Evolutionary conservation across 768 basidiomycete species (phyloP).

Genomic region (Amanita polypyramis): DNA sequence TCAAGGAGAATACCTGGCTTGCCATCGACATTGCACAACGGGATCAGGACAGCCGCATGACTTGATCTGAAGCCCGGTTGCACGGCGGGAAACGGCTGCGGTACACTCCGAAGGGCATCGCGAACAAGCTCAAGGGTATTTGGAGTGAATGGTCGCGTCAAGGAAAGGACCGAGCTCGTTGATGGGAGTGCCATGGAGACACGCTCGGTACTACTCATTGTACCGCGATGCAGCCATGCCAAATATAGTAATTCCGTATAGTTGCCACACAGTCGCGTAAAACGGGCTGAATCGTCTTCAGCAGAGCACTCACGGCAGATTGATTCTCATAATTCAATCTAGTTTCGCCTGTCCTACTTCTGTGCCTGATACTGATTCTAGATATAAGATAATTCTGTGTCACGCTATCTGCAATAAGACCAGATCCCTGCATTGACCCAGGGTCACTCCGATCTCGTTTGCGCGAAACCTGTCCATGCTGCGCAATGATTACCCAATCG

Average conservation of each 20-base stretch:
- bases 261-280: neutral
- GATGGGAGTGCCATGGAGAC: constrained; percentile 4
- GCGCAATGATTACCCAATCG: constrained; percentile 14
- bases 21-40: constrained; percentile 63
- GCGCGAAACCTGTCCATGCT: constrained; percentile 9
- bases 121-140: constrained; percentile 24
- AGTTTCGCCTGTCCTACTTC: constrained; percentile 13
- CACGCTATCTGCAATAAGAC: neutral
- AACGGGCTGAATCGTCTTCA: neutral
- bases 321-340: no score
- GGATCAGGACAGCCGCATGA: constrained; percentile 66
- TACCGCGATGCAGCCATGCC: neutral
- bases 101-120: constrained; percentile 11
- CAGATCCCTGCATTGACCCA: neutral
- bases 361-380: constrained; percentile 10
- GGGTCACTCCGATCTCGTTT: constrained; percentile 9
- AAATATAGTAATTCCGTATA: neutral
- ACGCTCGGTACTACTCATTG: no score
- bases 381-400: neutral
- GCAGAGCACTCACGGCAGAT: constrained; percentile 10
- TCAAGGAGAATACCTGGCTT: constrained; percentile 63
- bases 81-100: constrained; percentile 4
- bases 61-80: constrained; percentile 13
- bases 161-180: constrained; percentile 3
- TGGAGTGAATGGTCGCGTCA: constrained; percentile 30